Evolutionary conservation across 106 monocot genomes (phyloP).

Genomic region (Dioscorea dumetorum): DNA sequence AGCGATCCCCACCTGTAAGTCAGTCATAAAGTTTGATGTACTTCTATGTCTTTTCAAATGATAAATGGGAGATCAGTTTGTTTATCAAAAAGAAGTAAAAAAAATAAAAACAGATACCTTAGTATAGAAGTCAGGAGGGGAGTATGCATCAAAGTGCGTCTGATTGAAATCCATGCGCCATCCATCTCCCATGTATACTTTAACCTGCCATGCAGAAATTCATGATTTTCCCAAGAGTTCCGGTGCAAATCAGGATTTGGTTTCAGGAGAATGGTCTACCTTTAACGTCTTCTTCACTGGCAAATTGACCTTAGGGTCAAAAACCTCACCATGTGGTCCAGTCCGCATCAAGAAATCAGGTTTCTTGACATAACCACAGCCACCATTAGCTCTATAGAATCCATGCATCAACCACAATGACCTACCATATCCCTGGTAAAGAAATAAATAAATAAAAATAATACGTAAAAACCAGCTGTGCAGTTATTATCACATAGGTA

Average conservation of each 20-base stretch:
- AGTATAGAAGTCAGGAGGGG: constrained; percentile 62
- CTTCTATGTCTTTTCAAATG: too few species aligned
- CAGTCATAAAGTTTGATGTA: too few species aligned
- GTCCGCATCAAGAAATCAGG: constrained; percentile 58
- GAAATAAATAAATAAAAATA: neutral
- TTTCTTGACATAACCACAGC: constrained; percentile 80
- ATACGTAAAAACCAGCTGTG: too few species aligned
- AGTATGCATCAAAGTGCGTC: constrained; percentile 52
- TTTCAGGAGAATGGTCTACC: constrained; percentile 13
- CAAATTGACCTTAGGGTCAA: constrained; percentile 43
- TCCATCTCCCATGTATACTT: constrained; percentile 66
- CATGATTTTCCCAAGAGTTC: neutral
- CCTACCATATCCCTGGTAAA: constrained; percentile 62
- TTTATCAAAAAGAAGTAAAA: too few species aligned
- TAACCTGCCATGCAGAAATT: constrained; percentile 28
- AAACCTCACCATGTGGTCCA: constrained; percentile 44
- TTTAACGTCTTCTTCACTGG: constrained; percentile 57
- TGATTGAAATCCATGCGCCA: constrained; percentile 50
- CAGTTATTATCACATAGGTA: too few species aligned
- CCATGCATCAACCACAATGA: constrained; percentile 83
- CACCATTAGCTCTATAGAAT: constrained; percentile 68
- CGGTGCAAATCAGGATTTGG: neutral
- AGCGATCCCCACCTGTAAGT: constrained; percentile 34
- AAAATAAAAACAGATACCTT: constrained; percentile 17
- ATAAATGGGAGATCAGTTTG: too few species aligned